phyloP scores from a whole-genome alignment of 78 protist species.

The Capsaspora owczarzaki region DNA sequence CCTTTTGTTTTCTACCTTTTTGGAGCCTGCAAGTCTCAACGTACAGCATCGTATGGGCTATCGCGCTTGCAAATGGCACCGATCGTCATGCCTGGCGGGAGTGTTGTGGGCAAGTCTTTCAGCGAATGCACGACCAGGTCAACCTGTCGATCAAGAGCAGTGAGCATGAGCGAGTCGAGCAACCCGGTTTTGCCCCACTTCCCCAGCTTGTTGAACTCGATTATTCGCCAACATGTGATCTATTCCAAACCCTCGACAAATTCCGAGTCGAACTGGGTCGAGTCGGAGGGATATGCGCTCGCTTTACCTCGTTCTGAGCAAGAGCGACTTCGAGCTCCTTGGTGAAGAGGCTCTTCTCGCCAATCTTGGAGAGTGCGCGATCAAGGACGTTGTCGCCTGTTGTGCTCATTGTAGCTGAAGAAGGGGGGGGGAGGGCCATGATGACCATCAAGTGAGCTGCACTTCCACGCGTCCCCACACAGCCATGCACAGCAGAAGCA shows the following conservation, averaged over 20 bases:
- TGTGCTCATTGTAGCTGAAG: slow-evolving; percentile 1
- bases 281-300: too few relatives aligned
- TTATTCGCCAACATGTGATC: too few relatives aligned
- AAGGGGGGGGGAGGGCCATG: neutral
- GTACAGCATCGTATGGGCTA: slow-evolving; percentile 17
- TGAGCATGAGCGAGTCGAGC: too few relatives aligned
- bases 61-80: slow-evolving; percentile 24
- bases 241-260: too few relatives aligned
- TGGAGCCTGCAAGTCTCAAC: neutral
- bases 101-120: slow-evolving; percentile 41
- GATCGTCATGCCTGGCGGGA: neutral
- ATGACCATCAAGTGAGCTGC: neutral
- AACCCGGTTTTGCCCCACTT: too few relatives aligned
- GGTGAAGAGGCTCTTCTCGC: slow-evolving; percentile 47
- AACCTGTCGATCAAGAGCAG: too few relatives aligned
- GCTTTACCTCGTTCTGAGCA: neutral
- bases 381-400: slow-evolving; percentile 19
- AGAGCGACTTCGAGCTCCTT: slow-evolving; percentile 45
- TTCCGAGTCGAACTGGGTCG: too few relatives aligned
- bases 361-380: slow-evolving; percentile 20
- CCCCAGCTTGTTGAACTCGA: too few relatives aligned
- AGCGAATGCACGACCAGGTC: slow-evolving; percentile 54
- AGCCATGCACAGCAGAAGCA: neutral
- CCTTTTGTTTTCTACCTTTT: neutral
- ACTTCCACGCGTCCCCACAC: neutral